These are phyloP conservation scores for Medakamo hakoo DNA, from an alignment of 139 green algal species.

Conservation along the genomic window DNA sequence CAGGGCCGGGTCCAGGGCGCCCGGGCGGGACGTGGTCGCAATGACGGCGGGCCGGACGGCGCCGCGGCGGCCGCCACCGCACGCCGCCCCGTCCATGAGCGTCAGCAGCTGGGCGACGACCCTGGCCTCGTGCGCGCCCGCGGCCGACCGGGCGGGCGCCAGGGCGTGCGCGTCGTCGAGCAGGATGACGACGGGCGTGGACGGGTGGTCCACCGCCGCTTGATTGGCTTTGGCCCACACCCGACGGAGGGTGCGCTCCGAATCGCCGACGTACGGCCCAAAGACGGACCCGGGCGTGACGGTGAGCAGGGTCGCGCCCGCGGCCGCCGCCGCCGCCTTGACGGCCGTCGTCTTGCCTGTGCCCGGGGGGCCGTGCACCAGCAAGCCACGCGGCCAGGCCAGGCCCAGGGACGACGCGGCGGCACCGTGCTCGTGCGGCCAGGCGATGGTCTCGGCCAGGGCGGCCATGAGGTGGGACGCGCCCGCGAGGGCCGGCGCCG, in stretches of 20 bases:
- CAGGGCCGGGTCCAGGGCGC: conserved; percentile 77
- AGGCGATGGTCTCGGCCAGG: conserved; percentile 19
- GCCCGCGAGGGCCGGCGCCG: too few species aligned
- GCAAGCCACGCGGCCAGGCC: conserved; percentile 24
- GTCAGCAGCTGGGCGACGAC: conserved; percentile 90
- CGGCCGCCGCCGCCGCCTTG: conserved; percentile 29
- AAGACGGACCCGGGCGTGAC: conserved; percentile 43
- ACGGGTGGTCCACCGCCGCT: conserved; percentile 17
- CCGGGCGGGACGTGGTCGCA: conserved; percentile 75
- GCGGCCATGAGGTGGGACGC: not conserved
- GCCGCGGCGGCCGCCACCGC: not conserved
- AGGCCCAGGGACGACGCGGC: conserved; percentile 38
- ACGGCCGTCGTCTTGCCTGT: conserved; percentile 31
- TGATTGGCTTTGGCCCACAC: conserved; percentile 47
- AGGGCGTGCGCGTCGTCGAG: conserved; percentile 85
- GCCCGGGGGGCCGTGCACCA: conserved; percentile 35
- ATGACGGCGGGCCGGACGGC: conserved; percentile 3
- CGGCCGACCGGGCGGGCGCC: conserved; percentile 45
- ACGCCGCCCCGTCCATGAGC: conserved; percentile 60
- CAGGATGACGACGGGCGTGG: conserved; percentile 52
- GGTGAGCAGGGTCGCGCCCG: conserved; percentile 32
- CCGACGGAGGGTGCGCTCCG: conserved; percentile 63
- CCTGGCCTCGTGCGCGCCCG: conserved; percentile 49
- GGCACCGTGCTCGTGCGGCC: conserved; percentile 29
- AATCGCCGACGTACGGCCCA: conserved; percentile 68